phyloP scores from a whole-genome alignment of 2,329 filamentous ascomycete species.

The Diaporthe sp. region DNA sequence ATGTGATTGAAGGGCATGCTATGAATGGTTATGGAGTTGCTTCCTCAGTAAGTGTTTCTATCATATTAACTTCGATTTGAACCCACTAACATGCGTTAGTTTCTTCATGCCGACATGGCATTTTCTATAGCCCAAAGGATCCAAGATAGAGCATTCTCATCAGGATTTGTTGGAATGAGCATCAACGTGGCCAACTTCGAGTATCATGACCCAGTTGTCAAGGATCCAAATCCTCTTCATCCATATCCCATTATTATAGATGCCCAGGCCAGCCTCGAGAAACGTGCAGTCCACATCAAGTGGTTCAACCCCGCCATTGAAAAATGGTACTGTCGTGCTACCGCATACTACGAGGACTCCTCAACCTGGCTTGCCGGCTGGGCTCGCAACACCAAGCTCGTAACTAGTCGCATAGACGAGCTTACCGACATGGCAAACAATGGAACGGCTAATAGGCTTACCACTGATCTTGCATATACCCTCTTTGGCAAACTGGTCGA shows the following conservation, averaged over 20 bases:
- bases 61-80: too few relatives aligned
- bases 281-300: slow-evolving; percentile 13
- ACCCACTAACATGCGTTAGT: not conserved
- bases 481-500: slow-evolving; percentile 12
- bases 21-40: slow-evolving; percentile 11
- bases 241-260: not conserved
- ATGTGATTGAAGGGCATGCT: not conserved
- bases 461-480: slow-evolving; percentile 12
- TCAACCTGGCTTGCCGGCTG: not conserved
- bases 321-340: slow-evolving; percentile 15
- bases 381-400: not conserved
- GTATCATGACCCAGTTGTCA: slow-evolving; percentile 23
- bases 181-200: slow-evolving; percentile 13
- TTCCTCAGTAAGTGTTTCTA: slow-evolving; percentile 7
- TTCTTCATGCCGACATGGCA: slow-evolving; percentile 22
- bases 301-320: slow-evolving; percentile 10
- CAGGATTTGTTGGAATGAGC: too few relatives aligned
- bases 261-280: slow-evolving; percentile 2
- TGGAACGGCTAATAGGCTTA: slow-evolving; percentile 4
- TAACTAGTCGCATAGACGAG: not conserved
- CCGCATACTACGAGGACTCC: not conserved
- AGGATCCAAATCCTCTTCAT: not conserved
- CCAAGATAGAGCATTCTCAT: too few relatives aligned
- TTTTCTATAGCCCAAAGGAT: not conserved
- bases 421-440: not conserved